Base-by-base conservation (phyloP, 768 basidiomycete species). In the Rhodotorula kratochvilovae region DNA sequence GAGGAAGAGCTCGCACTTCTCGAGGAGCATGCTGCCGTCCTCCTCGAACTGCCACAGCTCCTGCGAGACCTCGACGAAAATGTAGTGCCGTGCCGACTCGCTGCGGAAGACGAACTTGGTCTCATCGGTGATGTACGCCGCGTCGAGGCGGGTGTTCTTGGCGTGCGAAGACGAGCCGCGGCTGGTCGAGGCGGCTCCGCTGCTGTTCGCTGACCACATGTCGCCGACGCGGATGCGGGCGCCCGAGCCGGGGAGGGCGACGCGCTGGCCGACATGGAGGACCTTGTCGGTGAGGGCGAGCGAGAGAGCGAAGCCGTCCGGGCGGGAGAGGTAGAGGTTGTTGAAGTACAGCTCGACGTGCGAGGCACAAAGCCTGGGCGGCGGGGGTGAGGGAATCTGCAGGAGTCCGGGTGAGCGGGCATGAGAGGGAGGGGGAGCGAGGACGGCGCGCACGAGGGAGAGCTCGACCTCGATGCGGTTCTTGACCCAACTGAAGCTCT, bases 11-110 rank as follows among this genome's bases (percentile, higher is more conserved):
- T 97, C 93, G 5, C 95, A 90, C 82, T 98, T 98, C 80, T 98
- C 96, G 78, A 91, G 89, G 25, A 77, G 67, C 62, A 73, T 87
- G 80, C 96, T 93, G 33, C 96, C 96, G 71, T 98, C 96, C 46
- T 91, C 92, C 33, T 93, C 86, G 78, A 98, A 98, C 77, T 96
- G 91, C 91, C 92, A 98, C 65, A 96, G 86, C 79, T 98, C 96
- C 59, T 88, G 87, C 79, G 92, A 95, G 25, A 99, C 90, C 83
- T 97, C 94, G 59, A 99, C 92, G 80, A 96, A 95, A 66, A 98
- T 89, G 29, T 91, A 96, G 46, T 89, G 85, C 77, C 90, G 92
- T 54, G 94, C 92, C 2, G 92, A 94, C 56, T 93, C 86, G 21
- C 92, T 92, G 53, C 96, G 86, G 77, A 89, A 94, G 43, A 99